Base-by-base conservation (phyloP, 2,329 filamentous ascomycete species). In the Geosmithia putterillii region DNA sequence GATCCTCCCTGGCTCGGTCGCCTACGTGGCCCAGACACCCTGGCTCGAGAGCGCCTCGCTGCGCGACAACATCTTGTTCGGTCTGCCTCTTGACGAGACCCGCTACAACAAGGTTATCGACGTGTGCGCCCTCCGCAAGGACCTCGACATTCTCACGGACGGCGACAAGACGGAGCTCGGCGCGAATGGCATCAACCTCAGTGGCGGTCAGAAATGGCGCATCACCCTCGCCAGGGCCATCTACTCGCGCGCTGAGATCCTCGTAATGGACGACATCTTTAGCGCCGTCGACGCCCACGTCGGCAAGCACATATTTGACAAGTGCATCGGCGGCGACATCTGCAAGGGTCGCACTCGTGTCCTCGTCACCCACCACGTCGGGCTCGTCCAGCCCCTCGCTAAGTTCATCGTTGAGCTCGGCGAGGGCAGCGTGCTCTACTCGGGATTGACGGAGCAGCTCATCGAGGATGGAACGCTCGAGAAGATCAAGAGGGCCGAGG, bases 21-120 rank as follows among this genome's bases (percentile, higher is more conserved):
- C 85, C 0, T 90, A 81, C 51, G 82, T 89, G 28, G 76, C 81
- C 1, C 84, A 89, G 55, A 86, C 83, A 7, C 85, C 86, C 0
- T 92, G 85, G 86, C 85, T 92, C 41, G 85, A 90, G 54, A 90
- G 89, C 51, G 83, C 81, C 1, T 83, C 78, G 6, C 79, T 94
- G 47, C 78, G 74, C 44, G 79, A 87, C 38, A 94, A 92, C 51
- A 83, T 92, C 42, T 59, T 86, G 0, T 92, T 90, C 48, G 84
- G 84, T 0, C 64, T 89, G 2, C 84, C 84, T 0, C 74, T 72
- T 23, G 74, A 87, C 44, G 65, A 79, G 45, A 65, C 71, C n/a
- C 75, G 86, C 35, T 92, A 90, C 55, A 64, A 69, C 1, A 76
- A 79, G 51, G 85, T 86, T 0, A 59, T 89, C 7, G 70, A 77